Evolutionary conservation across 2,329 filamentous ascomycete genomes (phyloP).

Genomic region (Colletotrichum sp.): DNA sequence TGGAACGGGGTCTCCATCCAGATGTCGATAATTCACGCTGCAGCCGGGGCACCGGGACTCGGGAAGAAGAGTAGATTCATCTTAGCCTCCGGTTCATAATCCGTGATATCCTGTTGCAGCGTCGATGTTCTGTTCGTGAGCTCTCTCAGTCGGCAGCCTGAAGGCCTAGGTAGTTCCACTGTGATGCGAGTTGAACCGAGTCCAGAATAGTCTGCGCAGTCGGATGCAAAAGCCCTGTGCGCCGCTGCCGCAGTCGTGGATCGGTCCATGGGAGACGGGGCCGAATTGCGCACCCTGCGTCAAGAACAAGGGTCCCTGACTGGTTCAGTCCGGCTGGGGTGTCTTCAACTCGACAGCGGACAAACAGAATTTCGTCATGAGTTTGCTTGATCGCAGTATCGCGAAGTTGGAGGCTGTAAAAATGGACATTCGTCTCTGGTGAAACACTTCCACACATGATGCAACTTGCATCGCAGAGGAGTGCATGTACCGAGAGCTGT

Average conservation of each 20-base stretch:
- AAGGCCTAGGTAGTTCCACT: slow-evolving; percentile 1
- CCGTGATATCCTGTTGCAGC: not conserved
- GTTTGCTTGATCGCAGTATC: slow-evolving; percentile 4
- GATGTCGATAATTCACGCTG: not conserved
- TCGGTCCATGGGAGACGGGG: not conserved
- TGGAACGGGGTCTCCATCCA: not conserved
- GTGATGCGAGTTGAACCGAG: slow-evolving; percentile 9
- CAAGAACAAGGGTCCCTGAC: not conserved
- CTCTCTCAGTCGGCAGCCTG: not conserved
- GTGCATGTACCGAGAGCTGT: not conserved
- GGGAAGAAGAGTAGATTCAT: not conserved
- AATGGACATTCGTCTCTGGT: not conserved
- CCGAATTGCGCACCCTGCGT: slow-evolving; percentile 7
- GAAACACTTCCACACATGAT: not conserved
- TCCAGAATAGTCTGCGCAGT: slow-evolving; percentile 11
- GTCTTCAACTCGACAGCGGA: not conserved
- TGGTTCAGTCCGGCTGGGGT: not conserved
- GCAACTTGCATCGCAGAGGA: slow-evolving; percentile 1
- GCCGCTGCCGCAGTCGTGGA: slow-evolving; percentile 11
- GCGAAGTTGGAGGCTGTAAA: not conserved
- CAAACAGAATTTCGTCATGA: slow-evolving; percentile 21
- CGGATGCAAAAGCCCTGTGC: slow-evolving; percentile 7
- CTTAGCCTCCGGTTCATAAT: not conserved
- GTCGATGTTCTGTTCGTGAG: not conserved
- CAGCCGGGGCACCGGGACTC: not conserved